A percentile compares a stretch with the other conserved stretches of the same genome.
Conservation (phyloP, 2,329 filamentous ascomycete genomes). For the Xylaria sp. region DNA sequence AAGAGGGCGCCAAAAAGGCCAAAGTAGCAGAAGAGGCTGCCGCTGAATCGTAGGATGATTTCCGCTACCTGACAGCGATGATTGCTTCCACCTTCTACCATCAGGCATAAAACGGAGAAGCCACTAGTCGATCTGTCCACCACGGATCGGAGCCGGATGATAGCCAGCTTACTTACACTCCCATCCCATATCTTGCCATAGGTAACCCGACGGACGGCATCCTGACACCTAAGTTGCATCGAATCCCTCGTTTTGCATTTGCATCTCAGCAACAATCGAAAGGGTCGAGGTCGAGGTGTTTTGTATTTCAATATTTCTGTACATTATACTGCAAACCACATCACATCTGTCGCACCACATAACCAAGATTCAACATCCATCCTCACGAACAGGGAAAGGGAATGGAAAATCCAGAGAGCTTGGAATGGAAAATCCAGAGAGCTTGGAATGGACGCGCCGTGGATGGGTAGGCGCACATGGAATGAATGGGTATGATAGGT, state of each 20-base stretch:
- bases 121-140: background rate
- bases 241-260: background rate
- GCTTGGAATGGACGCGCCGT: background rate
- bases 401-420: background rate
- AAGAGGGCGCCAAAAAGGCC: slow-evolving; percentile 28
- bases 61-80: background rate
- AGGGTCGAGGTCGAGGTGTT: background rate
- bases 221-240: background rate
- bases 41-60: slow-evolving; percentile 9
- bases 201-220: background rate
- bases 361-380: background rate
- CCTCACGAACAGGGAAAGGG: background rate
- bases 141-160: background rate
- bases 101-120: background rate
- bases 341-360: background rate
- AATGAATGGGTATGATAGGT: background rate
- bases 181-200: background rate
- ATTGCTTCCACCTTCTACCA: background rate
- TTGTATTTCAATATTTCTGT: slow-evolving; percentile 3
- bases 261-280: background rate
- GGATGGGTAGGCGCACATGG: slow-evolving; percentile 14
- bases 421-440: background rate
- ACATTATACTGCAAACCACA: background rate
- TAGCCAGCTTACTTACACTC: background rate
- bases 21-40: slow-evolving; percentile 20